Percentiles rank a stretch among this genome's conserved stretches.
These are phyloP conservation scores for Sequoia sempervirens DNA, from an alignment of 75 land plant genomes.

Conservation along the genomic window DNA sequence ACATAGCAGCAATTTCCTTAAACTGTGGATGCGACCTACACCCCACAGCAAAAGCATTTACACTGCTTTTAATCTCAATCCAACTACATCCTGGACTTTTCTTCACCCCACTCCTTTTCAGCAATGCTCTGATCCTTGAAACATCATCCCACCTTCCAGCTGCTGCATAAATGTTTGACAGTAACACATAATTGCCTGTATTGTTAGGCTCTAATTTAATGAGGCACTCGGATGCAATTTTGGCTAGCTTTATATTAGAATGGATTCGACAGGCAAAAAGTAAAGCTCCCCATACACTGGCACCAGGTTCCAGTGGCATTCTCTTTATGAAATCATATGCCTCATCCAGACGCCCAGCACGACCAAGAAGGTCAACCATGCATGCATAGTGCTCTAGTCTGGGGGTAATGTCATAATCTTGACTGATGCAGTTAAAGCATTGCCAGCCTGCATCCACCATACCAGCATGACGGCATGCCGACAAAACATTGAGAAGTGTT, in stretches of 20 bases:
- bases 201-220: not conserved
- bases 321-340: not conserved
- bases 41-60: not conserved
- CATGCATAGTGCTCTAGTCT: slow-evolving; percentile 12
- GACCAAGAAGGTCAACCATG: slow-evolving; percentile 14
- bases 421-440: slow-evolving; percentile 6
- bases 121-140: not conserved
- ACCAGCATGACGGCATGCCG: slow-evolving; percentile 14
- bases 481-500: slow-evolving; percentile 1
- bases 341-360: slow-evolving; percentile 13
- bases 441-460: not conserved
- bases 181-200: not conserved
- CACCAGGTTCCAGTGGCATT: slow-evolving; percentile 8
- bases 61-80: not conserved
- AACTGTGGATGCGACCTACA: not conserved
- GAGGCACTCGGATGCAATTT: not conserved
- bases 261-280: slow-evolving; percentile 5
- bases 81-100: not conserved
- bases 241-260: not conserved
- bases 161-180: not conserved
- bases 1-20: not conserved
- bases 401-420: not conserved
- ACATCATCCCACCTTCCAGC: not conserved
- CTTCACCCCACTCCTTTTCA: not conserved
- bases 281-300: not conserved